These are phyloP conservation scores for Arctium lappa DNA, from an alignment of 129 eudicot species.

Conservation along the genomic window DNA sequence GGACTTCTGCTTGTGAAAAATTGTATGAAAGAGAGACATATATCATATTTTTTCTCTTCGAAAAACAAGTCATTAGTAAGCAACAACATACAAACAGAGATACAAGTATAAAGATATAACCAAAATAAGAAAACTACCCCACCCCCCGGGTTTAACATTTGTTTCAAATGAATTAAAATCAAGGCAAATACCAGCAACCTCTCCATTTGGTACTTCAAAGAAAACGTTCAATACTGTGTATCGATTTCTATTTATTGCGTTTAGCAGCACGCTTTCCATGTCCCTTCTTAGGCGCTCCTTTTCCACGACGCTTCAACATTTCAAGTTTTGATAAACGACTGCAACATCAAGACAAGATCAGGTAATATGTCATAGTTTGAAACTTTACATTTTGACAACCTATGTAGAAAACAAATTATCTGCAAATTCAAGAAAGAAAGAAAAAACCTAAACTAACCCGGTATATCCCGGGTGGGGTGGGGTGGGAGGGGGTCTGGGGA, in stretches of 20 bases:
- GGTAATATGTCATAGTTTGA: neutral
- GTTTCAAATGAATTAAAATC: neutral
- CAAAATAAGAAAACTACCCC: neutral
- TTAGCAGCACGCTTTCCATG: conserved; percentile 80
- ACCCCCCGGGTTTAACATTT: neutral
- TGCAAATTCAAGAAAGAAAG: neutral
- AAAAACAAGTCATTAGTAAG: neutral
- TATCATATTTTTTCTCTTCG: neutral
- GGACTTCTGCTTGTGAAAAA: neutral
- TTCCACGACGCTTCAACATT: conserved; percentile 83
- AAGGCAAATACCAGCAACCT: neutral
- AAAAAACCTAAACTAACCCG: neutral
- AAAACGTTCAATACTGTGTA: neutral
- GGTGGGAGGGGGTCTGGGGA: neutral
- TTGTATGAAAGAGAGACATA: neutral
- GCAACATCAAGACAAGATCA: conserved; percentile 15
- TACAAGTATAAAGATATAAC: neutral
- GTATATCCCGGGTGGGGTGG: neutral
- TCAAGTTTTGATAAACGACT: conserved; percentile 82
- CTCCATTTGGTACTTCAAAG: neutral
- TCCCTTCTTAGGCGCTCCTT: conserved; percentile 92
- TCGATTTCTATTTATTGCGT: conserved; percentile 40
- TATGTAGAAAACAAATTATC: neutral
- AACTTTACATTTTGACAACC: neutral
- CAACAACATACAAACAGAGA: neutral